Percentiles rank a stretch among this genome's conserved stretches.
phyloP scores from a whole-genome alignment of 305 asterid species.

The Fraxinus sp. region DNA sequence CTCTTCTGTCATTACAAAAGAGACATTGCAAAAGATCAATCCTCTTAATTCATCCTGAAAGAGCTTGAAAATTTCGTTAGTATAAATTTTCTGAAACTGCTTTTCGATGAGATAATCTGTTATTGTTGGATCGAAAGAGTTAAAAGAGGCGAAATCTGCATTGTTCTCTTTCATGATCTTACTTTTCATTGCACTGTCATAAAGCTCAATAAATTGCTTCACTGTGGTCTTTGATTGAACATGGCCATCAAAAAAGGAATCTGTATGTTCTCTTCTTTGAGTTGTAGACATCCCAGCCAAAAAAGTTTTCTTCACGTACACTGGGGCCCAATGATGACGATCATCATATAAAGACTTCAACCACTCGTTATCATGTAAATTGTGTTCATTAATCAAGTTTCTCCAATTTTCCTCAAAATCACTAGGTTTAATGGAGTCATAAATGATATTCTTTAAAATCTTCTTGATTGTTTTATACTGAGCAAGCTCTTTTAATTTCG shows the following conservation, averaged over 20 bases:
- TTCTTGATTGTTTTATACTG: background rate
- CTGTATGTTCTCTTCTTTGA: background rate
- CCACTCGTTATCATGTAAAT: background rate
- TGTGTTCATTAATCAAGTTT: background rate
- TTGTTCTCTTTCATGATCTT: background rate
- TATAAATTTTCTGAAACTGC: conserved; percentile 4
- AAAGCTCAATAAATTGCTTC: conserved; percentile 2
- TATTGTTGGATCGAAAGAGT: background rate
- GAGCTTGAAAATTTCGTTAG: background rate
- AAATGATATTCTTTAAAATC: background rate
- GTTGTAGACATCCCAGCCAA: background rate
- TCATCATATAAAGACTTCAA: conserved; percentile 8
- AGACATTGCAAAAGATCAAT: background rate
- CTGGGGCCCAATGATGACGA: background rate
- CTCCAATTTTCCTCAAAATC: background rate
- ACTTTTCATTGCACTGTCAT: background rate
- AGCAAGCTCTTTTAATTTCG: background rate
- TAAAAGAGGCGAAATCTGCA: background rate
- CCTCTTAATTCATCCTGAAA: conserved; percentile 7
- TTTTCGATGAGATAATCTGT: background rate
- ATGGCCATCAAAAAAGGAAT: background rate
- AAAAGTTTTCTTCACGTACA: background rate
- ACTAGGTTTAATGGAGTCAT: background rate
- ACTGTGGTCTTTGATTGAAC: background rate
- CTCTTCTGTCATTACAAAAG: background rate